Base-by-base conservation (phyloP, 2,329 filamentous ascomycete species). In the Calonectria multiphialidica region DNA sequence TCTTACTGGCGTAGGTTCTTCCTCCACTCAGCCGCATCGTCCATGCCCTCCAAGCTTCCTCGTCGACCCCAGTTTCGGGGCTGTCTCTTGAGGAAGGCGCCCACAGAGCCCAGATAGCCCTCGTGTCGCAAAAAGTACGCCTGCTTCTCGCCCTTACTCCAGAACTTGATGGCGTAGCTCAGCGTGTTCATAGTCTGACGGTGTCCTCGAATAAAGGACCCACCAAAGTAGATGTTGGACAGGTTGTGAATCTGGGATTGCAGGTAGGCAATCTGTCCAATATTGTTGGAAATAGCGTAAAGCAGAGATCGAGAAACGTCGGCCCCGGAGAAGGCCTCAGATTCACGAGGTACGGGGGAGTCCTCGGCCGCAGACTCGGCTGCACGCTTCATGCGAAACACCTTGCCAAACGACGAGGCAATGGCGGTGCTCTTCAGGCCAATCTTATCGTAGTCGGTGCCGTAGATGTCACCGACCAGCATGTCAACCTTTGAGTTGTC, bases 121-220 rank as follows among this genome's bases (percentile, higher is more conserved):
- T 99, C 97, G 80, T 99, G 97, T 7, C 97, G 90, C 72, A 99
- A 83, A 83, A 99, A 99, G 83, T 98, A 98, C 0, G 97, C 97
- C 84, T 98, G 95, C 84, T 98, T 98, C 80, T 92, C 89, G 49
- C 96, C 96, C 81, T 97, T 95, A 77, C 94, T 95, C 97, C 97
- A 99, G 85, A 98, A 99, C 78, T 95, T 95, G 85, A 99, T 98
- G 81, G 96, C 97, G 81, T 98, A 99, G 68, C 94, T 96, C 12
- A 99, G 88, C 0, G 97, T 98, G 84, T 98, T 98, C 91, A 99
- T 99, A 15, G 97, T 99, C 85, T 98, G 97, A 18, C 94, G 92
- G 83, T 99, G 97, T 47, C 97, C 97, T 49, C 97, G 93, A 81
- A 99, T 98, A 82, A 98, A 99, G 8, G 94, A 97, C 28, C 97